Evolutionary conservation across 1,284 basidiomycete species (phyloP).

Genomic region (Vanrija sp.): DNA sequence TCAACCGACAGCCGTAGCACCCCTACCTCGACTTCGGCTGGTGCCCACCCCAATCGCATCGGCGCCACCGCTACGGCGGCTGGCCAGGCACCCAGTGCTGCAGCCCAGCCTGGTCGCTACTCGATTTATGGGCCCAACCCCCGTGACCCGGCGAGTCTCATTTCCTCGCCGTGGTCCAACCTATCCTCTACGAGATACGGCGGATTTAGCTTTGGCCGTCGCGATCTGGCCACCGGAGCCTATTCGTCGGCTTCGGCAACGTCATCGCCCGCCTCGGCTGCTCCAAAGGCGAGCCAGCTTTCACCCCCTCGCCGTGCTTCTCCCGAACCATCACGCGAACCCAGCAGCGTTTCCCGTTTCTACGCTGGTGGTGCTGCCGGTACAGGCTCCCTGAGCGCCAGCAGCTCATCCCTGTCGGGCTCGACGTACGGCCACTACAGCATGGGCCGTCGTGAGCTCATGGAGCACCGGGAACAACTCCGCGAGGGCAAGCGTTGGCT

Average conservation of each 20-base stretch:
- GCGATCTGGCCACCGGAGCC: conserved; percentile 20
- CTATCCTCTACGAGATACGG: conserved; percentile 25
- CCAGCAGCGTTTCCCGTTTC: conserved; percentile 14
- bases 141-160: conserved; percentile 23
- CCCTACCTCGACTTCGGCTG: conserved; percentile 1
- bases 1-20: conserved; percentile 9
- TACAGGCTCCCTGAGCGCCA: neutral
- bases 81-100: neutral
- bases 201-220: conserved; percentile 25
- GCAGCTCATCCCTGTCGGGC: neutral
- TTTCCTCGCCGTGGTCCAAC: conserved; percentile 29
- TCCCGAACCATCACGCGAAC: conserved; percentile 26
- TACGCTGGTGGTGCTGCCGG: conserved; percentile 2
- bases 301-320: conserved; percentile 29
- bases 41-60: conserved; percentile 1
- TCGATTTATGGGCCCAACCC: conserved; percentile 43
- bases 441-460: conserved; percentile 41
- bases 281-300: conserved; percentile 13
- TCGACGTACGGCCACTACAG: conserved; percentile 30
- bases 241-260: neutral
- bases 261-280: conserved; percentile 8
- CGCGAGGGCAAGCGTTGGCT: conserved; percentile 49
- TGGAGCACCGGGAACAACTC: conserved; percentile 48
- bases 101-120: conserved; percentile 23
- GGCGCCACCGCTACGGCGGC: neutral